These are phyloP conservation scores for Globisporangium takayamanum DNA, from an alignment of 352 stramenopile species.

Conservation along the genomic window DNA sequence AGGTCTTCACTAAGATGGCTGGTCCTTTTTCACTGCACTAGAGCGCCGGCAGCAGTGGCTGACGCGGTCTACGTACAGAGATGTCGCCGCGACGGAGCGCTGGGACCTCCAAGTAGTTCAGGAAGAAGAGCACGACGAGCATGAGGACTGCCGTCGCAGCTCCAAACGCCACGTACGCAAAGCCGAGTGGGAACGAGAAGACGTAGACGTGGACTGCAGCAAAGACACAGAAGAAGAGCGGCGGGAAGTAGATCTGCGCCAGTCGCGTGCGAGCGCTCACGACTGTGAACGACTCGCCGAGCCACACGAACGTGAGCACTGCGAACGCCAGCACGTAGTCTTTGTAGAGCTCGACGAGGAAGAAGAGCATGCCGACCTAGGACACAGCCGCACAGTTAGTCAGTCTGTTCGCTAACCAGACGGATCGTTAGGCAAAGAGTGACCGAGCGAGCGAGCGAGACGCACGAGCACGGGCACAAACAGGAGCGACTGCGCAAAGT, in stretches of 20 bases:
- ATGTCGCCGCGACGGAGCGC: slow-evolving; percentile 39
- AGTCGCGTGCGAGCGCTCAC: slow-evolving; percentile 73
- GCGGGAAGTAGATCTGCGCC: slow-evolving; percentile 79
- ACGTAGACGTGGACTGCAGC: slow-evolving; percentile 94
- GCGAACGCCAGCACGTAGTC: slow-evolving; percentile 89
- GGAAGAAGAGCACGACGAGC: slow-evolving; percentile 66
- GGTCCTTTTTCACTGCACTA: too few species aligned
- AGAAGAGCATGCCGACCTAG: slow-evolving; percentile 93
- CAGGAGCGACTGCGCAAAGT: slow-evolving; percentile 90
- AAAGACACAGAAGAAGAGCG: slow-evolving; percentile 92
- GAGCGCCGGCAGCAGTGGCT: slow-evolving; percentile 1
- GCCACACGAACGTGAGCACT: slow-evolving; percentile 84
- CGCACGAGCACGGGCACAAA: slow-evolving; percentile 91
- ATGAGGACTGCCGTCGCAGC: slow-evolving; percentile 29
- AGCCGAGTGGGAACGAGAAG: slow-evolving; percentile 91
- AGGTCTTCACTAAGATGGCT: too few species aligned
- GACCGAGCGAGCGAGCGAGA: not conserved
- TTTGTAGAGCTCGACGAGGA: slow-evolving; percentile 94
- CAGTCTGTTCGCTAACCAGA: not conserved
- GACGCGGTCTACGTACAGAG: slow-evolving; percentile 17
- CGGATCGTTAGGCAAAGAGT: not conserved
- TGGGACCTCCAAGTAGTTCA: slow-evolving; percentile 64
- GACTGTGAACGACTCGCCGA: slow-evolving; percentile 89
- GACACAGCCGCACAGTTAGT: not conserved
- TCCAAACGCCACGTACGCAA: slow-evolving; percentile 84